A percentile compares a stretch with the other conserved stretches of the same genome.
Conservation (phyloP, 1,139 yeast species). For the Insectozyma bohioensis region DNA sequence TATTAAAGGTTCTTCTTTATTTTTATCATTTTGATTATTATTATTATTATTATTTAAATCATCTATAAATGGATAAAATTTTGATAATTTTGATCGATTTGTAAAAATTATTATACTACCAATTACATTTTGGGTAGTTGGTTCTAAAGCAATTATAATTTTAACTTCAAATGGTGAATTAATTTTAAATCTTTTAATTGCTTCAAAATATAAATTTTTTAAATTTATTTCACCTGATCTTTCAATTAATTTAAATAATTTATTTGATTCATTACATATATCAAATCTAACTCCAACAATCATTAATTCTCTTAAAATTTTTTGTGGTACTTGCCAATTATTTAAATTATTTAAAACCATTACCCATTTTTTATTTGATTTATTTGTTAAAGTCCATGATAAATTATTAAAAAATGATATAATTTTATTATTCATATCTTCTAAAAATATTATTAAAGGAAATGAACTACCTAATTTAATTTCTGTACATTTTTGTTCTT, state of each 20-base stretch:
- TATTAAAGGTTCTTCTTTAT: slow-evolving; percentile 23
- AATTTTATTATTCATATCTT: slow-evolving; percentile 24
- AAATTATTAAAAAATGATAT: slow-evolving; percentile 34
- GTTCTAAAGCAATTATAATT: slow-evolving; percentile 58
- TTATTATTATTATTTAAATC: slow-evolving; percentile 16
- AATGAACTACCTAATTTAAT: slow-evolving; percentile 52
- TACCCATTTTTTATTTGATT: slow-evolving; percentile 26
- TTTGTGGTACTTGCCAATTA: slow-evolving; percentile 55
- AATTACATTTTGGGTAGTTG: slow-evolving; percentile 51
- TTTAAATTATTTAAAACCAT: slow-evolving; percentile 38
- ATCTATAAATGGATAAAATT: slow-evolving; percentile 53
- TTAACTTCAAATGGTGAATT: slow-evolving; percentile 34
- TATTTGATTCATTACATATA: slow-evolving; percentile 45
- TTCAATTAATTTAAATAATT: slow-evolving; percentile 37
- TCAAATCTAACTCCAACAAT: slow-evolving; percentile 62
- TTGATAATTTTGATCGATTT: slow-evolving; percentile 45
- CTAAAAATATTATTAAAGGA: slow-evolving; percentile 51
- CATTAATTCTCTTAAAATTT: slow-evolving; percentile 55
- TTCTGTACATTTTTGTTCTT: slow-evolving; percentile 43
- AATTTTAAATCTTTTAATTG: slow-evolving; percentile 22
- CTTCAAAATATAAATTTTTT: slow-evolving; percentile 24
- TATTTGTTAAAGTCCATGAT: slow-evolving; percentile 34
- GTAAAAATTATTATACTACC: slow-evolving; percentile 59
- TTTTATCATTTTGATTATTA: slow-evolving; percentile 2
- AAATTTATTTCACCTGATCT: slow-evolving; percentile 10